Conservation (phyloP, 1,284 basidiomycete genomes). For the Microbotryum intermedium region DNA sequence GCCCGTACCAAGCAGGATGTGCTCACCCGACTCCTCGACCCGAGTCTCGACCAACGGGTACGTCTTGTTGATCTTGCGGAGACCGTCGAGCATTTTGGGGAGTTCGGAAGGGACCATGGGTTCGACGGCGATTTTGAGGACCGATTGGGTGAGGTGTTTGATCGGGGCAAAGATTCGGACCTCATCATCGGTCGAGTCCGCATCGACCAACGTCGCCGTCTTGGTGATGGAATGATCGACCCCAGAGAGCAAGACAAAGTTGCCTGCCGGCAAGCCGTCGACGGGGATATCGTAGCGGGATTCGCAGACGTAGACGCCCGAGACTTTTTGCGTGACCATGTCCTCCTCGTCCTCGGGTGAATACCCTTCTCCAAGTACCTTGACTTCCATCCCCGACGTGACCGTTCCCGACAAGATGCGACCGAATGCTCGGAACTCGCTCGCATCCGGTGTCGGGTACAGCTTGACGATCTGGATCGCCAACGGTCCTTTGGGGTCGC, state of each 20-base stretch:
- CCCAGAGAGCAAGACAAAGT: slow-evolving; percentile 83
- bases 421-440: slow-evolving; percentile 90
- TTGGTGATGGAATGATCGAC: slow-evolving; percentile 92
- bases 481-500: slow-evolving; percentile 74
- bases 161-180: slow-evolving; percentile 90
- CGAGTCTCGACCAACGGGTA: slow-evolving; percentile 91
- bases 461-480: slow-evolving; percentile 91
- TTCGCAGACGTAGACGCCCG: slow-evolving; percentile 82
- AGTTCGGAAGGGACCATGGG: slow-evolving; percentile 95
- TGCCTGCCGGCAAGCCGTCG: slow-evolving; percentile 82
- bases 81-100: slow-evolving; percentile 94
- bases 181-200: slow-evolving; percentile 54
- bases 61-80: slow-evolving; percentile 94
- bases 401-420: slow-evolving; percentile 88
- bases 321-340: slow-evolving; percentile 78
- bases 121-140: slow-evolving; percentile 98
- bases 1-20: slow-evolving; percentile 92
- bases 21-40: slow-evolving; percentile 97
- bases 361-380: slow-evolving; percentile 95
- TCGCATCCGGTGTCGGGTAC: slow-evolving; percentile 90
- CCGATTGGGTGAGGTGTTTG: slow-evolving; percentile 90
- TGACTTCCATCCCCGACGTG: slow-evolving; percentile 69
- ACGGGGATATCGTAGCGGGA: slow-evolving; percentile 86
- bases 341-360: slow-evolving; percentile 98
- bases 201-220: slow-evolving; percentile 72